Conservation (phyloP, 352 stramenopile genomes). For the Pythium sukuiense region DNA sequence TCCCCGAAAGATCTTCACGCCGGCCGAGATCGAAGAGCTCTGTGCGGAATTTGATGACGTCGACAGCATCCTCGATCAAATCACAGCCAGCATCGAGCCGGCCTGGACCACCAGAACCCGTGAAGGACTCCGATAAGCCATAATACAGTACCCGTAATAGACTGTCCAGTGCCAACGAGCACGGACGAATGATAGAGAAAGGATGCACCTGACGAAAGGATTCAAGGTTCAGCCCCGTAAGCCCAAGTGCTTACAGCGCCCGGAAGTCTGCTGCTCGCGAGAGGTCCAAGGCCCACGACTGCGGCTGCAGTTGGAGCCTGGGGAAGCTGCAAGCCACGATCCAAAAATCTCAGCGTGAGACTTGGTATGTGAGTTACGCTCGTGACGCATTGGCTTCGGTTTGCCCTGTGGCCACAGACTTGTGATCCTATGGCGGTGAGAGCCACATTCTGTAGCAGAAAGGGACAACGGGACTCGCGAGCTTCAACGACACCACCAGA, state of each 20-base stretch:
- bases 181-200: not conserved
- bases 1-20: constrained; percentile 23
- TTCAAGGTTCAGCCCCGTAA: not conserved
- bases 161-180: no score
- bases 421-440: not conserved
- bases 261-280: no score
- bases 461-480: not conserved
- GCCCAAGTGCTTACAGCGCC: not conserved
- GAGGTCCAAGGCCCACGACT: not conserved
- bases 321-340: not conserved
- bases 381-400: not conserved
- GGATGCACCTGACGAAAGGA: not conserved
- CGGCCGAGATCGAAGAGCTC: constrained; percentile 47
- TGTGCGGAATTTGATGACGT: constrained; percentile 39
- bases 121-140: not conserved
- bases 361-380: not conserved
- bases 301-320: not conserved
- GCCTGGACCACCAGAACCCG: not conserved
- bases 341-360: not conserved
- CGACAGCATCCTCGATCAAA: not conserved
- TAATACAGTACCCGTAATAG: not conserved
- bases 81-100: not conserved
- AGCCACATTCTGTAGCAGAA: not conserved
- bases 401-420: not conserved
- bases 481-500: not conserved